These are phyloP conservation scores for Phytophthora palmivora DNA, from an alignment of 352 stramenopile species.

Conservation along the genomic window DNA sequence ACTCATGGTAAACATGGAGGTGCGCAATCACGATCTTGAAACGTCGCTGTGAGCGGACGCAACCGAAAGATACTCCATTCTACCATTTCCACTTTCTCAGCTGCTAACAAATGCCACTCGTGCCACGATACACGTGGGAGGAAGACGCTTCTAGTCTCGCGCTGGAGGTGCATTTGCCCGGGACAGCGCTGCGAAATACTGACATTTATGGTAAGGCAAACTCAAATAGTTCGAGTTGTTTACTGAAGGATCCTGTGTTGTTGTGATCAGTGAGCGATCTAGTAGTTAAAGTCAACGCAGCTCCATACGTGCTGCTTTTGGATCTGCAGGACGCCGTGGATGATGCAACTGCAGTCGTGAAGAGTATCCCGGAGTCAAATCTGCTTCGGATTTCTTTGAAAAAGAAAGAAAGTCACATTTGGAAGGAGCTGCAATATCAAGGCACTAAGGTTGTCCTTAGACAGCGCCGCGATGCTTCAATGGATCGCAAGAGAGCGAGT, in stretches of 20 bases:
- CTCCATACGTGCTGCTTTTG: slow-evolving; percentile 78
- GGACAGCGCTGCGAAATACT: slow-evolving; percentile 49
- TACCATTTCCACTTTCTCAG: background rate
- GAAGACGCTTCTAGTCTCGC: slow-evolving; percentile 58
- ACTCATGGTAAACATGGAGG: slow-evolving; percentile 1
- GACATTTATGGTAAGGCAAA: slow-evolving; percentile 71
- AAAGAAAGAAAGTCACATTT: slow-evolving; percentile 49
- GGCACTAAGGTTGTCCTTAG: slow-evolving; percentile 45
- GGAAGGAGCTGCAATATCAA: slow-evolving; percentile 51
- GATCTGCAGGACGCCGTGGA: slow-evolving; percentile 71
- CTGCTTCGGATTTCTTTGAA: slow-evolving; percentile 57
- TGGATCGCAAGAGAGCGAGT: slow-evolving; percentile 57
- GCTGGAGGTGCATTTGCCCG: slow-evolving; percentile 62
- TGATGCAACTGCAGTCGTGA: slow-evolving; percentile 54
- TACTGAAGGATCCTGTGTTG: background rate
- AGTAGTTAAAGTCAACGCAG: slow-evolving; percentile 81
- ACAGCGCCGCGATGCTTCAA: slow-evolving; percentile 61
- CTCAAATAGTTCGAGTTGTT: background rate
- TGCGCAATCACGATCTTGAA: slow-evolving; percentile 27
- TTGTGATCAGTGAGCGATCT: slow-evolving; percentile 70
- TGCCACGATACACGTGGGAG: slow-evolving; percentile 71
- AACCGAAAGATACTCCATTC: slow-evolving; percentile 22
- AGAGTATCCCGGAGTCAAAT: slow-evolving; percentile 46
- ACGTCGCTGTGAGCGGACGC: slow-evolving; percentile 13
- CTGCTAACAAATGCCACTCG: slow-evolving; percentile 61